A percentile compares a stretch with the other conserved stretches of the same genome.
Conservation (phyloP, 1,284 basidiomycete species). For the Leccinum insolens region DNA sequence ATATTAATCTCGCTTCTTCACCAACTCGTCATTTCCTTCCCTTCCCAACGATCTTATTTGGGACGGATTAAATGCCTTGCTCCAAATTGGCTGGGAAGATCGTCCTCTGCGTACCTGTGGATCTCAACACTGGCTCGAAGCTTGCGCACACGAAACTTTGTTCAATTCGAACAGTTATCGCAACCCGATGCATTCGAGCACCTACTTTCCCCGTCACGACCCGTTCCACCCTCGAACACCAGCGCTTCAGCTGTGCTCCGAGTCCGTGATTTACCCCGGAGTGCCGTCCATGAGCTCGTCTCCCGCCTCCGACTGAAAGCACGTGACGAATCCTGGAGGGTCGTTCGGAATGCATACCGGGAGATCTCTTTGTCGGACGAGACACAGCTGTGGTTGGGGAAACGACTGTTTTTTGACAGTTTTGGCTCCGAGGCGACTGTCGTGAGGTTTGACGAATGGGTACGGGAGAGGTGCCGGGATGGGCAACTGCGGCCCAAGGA, state of each 20-base stretch:
- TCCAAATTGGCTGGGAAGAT: constrained; percentile 38
- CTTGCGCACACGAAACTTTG: constrained; percentile 55
- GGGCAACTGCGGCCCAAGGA: constrained; percentile 58
- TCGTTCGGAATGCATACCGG: constrained; percentile 66
- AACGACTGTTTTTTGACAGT: constrained; percentile 41
- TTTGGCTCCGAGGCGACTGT: constrained; percentile 37
- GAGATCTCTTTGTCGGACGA: constrained; percentile 51
- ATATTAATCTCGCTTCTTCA: constrained; percentile 55
- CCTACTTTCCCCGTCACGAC: constrained; percentile 19
- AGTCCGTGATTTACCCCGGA: constrained; percentile 36
- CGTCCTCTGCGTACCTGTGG: constrained; percentile 46
- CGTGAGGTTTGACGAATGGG: constrained; percentile 45
- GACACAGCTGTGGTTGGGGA: constrained; percentile 55
- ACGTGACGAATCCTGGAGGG: constrained; percentile 56
- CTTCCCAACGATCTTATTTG: constrained; percentile 59
- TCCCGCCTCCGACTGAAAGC: constrained; percentile 50
- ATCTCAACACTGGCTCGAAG: constrained; percentile 47
- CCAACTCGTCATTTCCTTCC: constrained; percentile 55
- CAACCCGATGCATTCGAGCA: constrained; percentile 31
- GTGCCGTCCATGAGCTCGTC: constrained; percentile 49
- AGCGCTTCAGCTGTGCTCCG: neutral
- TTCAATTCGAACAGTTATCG: constrained; percentile 48
- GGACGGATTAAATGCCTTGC: constrained; percentile 48
- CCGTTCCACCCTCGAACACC: constrained; percentile 6
- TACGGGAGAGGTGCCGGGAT: constrained; percentile 41